Percentiles rank a stretch among this genome's conserved stretches.
These are phyloP conservation scores for Pisolithus tinctorius DNA, from an alignment of 768 basidiomycete genomes.

Conservation along the genomic window DNA sequence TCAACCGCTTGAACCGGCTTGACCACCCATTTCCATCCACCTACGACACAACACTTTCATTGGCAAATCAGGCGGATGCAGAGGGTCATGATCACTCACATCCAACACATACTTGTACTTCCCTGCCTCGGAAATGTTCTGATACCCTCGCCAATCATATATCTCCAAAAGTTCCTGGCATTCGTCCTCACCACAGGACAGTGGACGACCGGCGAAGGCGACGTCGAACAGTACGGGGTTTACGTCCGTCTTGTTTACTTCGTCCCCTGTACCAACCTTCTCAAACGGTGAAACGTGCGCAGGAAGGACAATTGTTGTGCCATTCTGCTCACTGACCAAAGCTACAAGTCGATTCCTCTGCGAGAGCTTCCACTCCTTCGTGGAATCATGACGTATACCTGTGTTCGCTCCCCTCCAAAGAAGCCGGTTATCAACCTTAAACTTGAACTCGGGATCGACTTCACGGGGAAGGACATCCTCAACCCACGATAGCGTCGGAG, in stretches of 20 bases:
- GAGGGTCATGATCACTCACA: slow-evolving; percentile 20
- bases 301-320: slow-evolving; percentile 28
- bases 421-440: slow-evolving; percentile 53
- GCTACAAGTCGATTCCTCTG: slow-evolving; percentile 43
- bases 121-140: slow-evolving; percentile 39
- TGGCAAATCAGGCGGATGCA: slow-evolving; percentile 49
- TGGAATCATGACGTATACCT: slow-evolving; percentile 39
- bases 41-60: slow-evolving; percentile 46
- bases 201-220: slow-evolving; percentile 40
- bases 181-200: slow-evolving; percentile 32
- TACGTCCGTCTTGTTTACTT: slow-evolving; percentile 32
- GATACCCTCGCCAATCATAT: slow-evolving; percentile 41
- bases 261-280: slow-evolving; percentile 24
- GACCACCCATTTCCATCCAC: slow-evolving; percentile 58
- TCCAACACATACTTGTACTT: slow-evolving; percentile 51
- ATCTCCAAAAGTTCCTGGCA: slow-evolving; percentile 37
- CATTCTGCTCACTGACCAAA: slow-evolving; percentile 30
- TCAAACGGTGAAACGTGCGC: slow-evolving; percentile 23
- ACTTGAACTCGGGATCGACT: slow-evolving; percentile 57
- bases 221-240: slow-evolving; percentile 50
- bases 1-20: slow-evolving; percentile 50
- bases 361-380: slow-evolving; percentile 38
- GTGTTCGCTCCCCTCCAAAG: slow-evolving; percentile 69
- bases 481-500: slow-evolving; percentile 37
- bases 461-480: slow-evolving; percentile 35